These are phyloP conservation scores for Candida tunisiensis DNA, from an alignment of 1,139 yeast species.

Conservation along the genomic window DNA sequence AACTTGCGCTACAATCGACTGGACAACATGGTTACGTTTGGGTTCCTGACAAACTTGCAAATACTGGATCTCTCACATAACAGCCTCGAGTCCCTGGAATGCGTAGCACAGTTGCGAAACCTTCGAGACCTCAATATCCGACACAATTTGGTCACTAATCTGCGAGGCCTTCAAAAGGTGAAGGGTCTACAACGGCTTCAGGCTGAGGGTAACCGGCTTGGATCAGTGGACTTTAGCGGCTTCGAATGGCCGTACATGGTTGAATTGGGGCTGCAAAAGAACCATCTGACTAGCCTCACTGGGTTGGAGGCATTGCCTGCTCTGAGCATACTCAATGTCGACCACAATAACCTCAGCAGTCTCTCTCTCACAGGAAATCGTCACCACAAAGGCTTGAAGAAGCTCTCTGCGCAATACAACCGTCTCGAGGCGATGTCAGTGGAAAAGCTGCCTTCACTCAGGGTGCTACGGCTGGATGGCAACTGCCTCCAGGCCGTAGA, in stretches of 20 bases:
- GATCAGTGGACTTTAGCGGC: conserved; percentile 9
- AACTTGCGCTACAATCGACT: conserved; percentile 16
- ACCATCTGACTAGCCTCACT: conserved; percentile 9
- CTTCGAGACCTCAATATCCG: conserved; percentile 15
- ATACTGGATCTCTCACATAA: conserved; percentile 17
- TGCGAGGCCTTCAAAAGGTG: conserved; percentile 14
- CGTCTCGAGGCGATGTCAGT: conserved; percentile 5
- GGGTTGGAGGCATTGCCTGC: conserved; percentile 11
- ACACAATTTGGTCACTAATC: conserved; percentile 11
- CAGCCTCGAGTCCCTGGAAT: conserved; percentile 15
- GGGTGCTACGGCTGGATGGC: conserved; percentile 6
- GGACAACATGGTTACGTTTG: conserved; percentile 15
- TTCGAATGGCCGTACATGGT: conserved; percentile 11
- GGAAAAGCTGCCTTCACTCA: conserved; percentile 4
- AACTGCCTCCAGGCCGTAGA: conserved; percentile 3
- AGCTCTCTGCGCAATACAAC: conserved; percentile 1
- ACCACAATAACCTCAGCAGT: conserved; percentile 9
- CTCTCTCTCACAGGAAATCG: conserved; percentile 2
- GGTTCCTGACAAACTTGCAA: conserved; percentile 14
- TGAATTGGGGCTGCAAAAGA: conserved; percentile 11
- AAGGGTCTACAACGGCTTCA: conserved; percentile 14
- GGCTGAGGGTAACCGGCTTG: conserved; percentile 11
- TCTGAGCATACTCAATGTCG: conserved; percentile 10
- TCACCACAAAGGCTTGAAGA: conserved; percentile 4
- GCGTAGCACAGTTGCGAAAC: conserved; percentile 15